A percentile compares a stretch with the other conserved stretches of the same genome.
Conservation (phyloP, 139 green algal genomes). For the Chlamydomonas applanata region DNA sequence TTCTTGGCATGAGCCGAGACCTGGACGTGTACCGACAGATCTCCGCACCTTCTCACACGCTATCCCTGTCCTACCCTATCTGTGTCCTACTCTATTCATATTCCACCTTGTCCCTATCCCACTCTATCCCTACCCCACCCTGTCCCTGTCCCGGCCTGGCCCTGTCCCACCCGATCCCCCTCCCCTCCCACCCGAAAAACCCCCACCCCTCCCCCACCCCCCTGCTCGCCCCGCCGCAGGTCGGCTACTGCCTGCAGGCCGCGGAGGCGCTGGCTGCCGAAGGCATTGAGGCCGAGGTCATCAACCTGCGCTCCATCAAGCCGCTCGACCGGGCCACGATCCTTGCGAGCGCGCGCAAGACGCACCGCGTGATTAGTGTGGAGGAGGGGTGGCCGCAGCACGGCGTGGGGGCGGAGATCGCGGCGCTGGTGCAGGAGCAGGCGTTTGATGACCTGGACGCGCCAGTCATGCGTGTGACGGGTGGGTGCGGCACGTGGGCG, state of each 20-base stretch:
- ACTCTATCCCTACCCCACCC: too few relatives aligned
- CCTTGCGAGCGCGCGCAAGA: conserved; percentile 82
- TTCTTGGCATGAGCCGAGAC: too few relatives aligned
- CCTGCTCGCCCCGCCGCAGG: too few relatives aligned
- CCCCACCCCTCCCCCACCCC: too few relatives aligned
- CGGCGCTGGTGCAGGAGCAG: conserved; percentile 83
- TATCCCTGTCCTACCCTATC: too few relatives aligned
- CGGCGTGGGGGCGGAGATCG: conserved; percentile 86
- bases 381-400: conserved; percentile 98
- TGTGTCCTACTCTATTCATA: too few relatives aligned
- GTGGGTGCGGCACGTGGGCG: conserved; percentile 22
- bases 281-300: conserved; percentile 91
- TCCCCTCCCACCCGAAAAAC: too few relatives aligned
- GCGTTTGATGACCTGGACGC: conserved; percentile 98
- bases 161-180: too few relatives aligned
- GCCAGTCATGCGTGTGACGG: conserved; percentile 87
- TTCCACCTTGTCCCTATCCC: too few relatives aligned
- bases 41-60: too few relatives aligned
- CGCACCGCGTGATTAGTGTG: conserved; percentile 81
- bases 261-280: conserved; percentile 85
- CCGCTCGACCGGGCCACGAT: conserved; percentile 92
- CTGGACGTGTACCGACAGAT: too few relatives aligned
- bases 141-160: too few relatives aligned
- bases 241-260: conserved; percentile 84
- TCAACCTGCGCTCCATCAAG: conserved; percentile 95